A percentile compares a stretch with the other conserved stretches of the same genome.
These are phyloP conservation scores for Plantago ovata DNA, from an alignment of 257 asterid genomes.

Conservation along the genomic window DNA sequence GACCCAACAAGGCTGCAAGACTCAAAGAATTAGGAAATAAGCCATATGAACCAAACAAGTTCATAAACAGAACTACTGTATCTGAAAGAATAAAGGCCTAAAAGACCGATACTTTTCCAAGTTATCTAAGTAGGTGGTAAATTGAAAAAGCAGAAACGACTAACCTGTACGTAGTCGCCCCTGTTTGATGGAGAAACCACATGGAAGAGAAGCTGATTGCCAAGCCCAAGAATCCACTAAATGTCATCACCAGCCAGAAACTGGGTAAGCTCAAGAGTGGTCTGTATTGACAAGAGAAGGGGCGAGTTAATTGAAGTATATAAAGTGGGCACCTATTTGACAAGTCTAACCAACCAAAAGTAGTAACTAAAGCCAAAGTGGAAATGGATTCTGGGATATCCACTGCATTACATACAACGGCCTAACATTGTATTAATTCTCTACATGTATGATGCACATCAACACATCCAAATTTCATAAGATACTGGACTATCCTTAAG, in stretches of 20 bases:
- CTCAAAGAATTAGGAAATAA: background rate
- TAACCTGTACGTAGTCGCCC: slow-evolving; percentile 90
- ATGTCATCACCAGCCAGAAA: slow-evolving; percentile 78
- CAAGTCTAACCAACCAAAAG: background rate
- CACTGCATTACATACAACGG: no score
- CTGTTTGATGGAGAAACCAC: slow-evolving; percentile 98
- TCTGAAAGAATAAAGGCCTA: no score
- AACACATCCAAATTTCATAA: no score
- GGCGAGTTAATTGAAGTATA: slow-evolving; percentile 31
- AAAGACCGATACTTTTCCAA: background rate
- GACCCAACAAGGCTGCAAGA: slow-evolving; percentile 82
- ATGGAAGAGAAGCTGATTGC: slow-evolving; percentile 87
- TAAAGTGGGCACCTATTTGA: no score
- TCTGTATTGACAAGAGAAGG: slow-evolving; percentile 44
- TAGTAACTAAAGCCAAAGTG: background rate
- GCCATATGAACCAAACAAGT: background rate
- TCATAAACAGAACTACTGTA: background rate
- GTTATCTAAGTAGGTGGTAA: background rate
- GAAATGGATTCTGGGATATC: no score
- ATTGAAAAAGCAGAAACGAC: slow-evolving; percentile 1
- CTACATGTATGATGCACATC: no score
- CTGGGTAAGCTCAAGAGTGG: slow-evolving; percentile 70
- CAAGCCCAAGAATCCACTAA: slow-evolving; percentile 89
- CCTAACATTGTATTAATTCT: no score
- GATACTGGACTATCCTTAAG: no score